These are phyloP conservation scores for Solanum phureja DNA, from an alignment of 257 asterid genomes.

Conservation along the genomic window DNA sequence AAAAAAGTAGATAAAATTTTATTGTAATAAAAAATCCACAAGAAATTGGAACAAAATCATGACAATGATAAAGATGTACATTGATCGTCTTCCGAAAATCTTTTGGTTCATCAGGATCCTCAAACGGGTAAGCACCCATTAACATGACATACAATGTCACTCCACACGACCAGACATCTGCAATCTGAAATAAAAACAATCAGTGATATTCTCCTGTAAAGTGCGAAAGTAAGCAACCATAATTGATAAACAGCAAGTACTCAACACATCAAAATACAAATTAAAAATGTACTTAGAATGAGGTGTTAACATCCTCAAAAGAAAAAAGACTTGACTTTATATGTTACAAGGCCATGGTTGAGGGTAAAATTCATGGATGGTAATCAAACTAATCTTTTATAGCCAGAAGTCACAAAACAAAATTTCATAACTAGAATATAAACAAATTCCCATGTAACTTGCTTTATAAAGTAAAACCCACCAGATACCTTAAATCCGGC, in stretches of 20 bases:
- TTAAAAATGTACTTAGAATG: neutral
- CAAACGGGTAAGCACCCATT: constrained; percentile 82
- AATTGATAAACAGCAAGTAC: neutral
- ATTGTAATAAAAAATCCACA: neutral
- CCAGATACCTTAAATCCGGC: neutral
- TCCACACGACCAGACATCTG: constrained; percentile 96
- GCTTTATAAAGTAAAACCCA: neutral
- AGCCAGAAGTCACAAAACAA: neutral
- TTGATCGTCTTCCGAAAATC: constrained; percentile 67
- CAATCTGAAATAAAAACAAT: constrained; percentile 41
- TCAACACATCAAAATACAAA: neutral
- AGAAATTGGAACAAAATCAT: neutral
- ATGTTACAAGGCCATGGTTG: neutral
- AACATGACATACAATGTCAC: constrained; percentile 86
- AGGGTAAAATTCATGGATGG: neutral
- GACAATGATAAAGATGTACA: constrained; percentile 2
- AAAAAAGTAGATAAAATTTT: neutral
- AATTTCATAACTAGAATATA: neutral
- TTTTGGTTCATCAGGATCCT: constrained; percentile 78
- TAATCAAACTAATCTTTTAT: neutral
- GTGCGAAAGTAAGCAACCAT: neutral
- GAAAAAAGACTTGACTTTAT: neutral
- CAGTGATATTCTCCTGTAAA: neutral
- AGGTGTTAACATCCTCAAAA: neutral
- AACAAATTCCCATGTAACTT: neutral